Percentiles rank a stretch among this genome's conserved stretches.
phyloP scores from a whole-genome alignment of 768 basidiomycete genomes.

The Collybia mongolica region DNA sequence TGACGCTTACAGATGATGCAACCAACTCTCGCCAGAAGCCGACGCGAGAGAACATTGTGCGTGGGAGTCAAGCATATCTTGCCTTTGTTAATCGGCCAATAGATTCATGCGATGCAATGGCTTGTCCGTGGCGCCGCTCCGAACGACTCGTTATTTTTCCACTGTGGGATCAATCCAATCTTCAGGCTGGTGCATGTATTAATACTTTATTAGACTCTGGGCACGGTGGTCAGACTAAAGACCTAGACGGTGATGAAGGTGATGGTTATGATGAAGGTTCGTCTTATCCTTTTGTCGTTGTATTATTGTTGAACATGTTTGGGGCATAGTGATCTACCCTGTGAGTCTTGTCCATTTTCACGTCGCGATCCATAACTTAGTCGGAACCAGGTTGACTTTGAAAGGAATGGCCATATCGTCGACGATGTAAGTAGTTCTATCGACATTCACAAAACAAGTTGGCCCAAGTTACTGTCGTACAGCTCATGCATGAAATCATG shows the following conservation, averaged over 20 bases:
- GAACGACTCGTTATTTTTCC: slow-evolving; percentile 89
- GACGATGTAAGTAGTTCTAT: slow-evolving; percentile 68
- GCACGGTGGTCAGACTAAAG: slow-evolving; percentile 90
- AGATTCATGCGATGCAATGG: slow-evolving; percentile 88
- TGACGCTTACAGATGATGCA: slow-evolving; percentile 80
- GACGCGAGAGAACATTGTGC: slow-evolving; percentile 78
- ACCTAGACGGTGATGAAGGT: slow-evolving; percentile 77
- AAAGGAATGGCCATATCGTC: slow-evolving; percentile 72
- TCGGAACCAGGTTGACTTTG: slow-evolving; percentile 38
- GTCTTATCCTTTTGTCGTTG: neutral
- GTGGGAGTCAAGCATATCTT: slow-evolving; percentile 16
- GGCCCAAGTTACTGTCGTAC: neutral
- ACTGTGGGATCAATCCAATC: slow-evolving; percentile 49
- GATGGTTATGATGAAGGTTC: slow-evolving; percentile 84
- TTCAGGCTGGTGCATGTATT: neutral
- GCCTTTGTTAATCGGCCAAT: neutral
- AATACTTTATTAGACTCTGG: slow-evolving; percentile 65
- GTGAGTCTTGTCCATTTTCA: slow-evolving; percentile 43
- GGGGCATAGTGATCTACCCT: slow-evolving; percentile 76
- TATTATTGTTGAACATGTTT: neutral
- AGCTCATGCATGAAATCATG: slow-evolving; percentile 79
- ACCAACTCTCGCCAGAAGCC: slow-evolving; percentile 61
- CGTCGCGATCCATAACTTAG: neutral
- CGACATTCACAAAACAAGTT: neutral
- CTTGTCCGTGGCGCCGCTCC: slow-evolving; percentile 78